Evolutionary conservation across 2,329 filamentous ascomycete species (phyloP), one percentile per base, ranked within the genome.

Genomic region (Stemphylium lycopersici): DNA sequence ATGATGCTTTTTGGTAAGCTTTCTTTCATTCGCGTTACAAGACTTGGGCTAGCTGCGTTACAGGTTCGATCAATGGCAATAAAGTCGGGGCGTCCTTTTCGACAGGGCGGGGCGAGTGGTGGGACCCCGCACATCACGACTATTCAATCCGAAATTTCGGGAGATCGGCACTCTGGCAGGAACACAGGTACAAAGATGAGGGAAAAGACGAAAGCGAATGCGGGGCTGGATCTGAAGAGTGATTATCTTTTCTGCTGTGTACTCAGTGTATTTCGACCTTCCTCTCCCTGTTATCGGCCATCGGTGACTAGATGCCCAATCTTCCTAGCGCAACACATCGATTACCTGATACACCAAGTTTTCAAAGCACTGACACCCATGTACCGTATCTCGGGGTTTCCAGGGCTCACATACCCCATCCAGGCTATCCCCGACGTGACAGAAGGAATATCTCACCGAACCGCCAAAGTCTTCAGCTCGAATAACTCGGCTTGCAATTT

Each of bases 51-150:
- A 40, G 41, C 38, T 33, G 44, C 18, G 8, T 32, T n/a, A 39
- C 16, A 56, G 34, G 29, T 31, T 45, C 33, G 2, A 16, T 32
- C 20, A 10, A 38, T 22, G 20, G 15, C 20, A 55, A 59, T 33
- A 54, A 54, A 53, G 43, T 24, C 36, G 52, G 46, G 58, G 55
- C 57, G 52, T 61, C 52, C 55, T 61, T 55, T 41, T 56, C 55
- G 50, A 51, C 52, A 59, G 52, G 50, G 58, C 55, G 60, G 58
- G 52, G 50, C 32, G 40, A 46, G 52, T 61, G 42, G 53, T 57
- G 46, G 53, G 56, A 57, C 58, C 42, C 55, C 48, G 51, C 55
- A 45, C 15, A 48, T 37, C 11, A 20, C 20, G 29, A 46, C 31
- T 13, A 47, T n/a, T 29, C 16, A 41, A 44, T 40, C 13, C 8